Evolutionary conservation across 1,139 yeast genomes (phyloP).

Genomic region (Magnusiomyces sp.): DNA sequence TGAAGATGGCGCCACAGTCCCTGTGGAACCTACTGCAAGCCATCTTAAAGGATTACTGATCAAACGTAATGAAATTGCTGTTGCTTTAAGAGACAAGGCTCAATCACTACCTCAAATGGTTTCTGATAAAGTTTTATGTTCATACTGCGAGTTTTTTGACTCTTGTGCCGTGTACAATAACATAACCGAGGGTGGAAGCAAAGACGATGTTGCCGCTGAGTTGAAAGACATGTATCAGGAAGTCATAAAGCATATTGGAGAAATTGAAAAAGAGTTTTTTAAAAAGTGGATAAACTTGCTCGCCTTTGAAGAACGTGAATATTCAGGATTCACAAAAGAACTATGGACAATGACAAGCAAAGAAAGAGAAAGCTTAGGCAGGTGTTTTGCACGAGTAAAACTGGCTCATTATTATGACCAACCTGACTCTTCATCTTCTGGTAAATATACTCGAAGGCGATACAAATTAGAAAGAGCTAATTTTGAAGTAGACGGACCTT

Average conservation of each 20-base stretch:
- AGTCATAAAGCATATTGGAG: background rate
- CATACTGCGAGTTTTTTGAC: slow-evolving; percentile 50
- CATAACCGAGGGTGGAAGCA: slow-evolving; percentile 22
- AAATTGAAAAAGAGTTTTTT: slow-evolving; percentile 38
- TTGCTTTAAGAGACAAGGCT: slow-evolving; percentile 38
- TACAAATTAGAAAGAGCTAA: no score
- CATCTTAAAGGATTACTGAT: slow-evolving; percentile 60
- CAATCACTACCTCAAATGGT: slow-evolving; percentile 51
- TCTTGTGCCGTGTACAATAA: slow-evolving; percentile 67
- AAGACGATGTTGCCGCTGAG: background rate
- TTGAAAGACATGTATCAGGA: background rate
- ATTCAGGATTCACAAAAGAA: slow-evolving; percentile 47
- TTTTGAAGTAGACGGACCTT: slow-evolving; percentile 10
- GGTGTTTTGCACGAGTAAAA: slow-evolving; percentile 37
- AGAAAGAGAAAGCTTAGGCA: slow-evolving; percentile 55
- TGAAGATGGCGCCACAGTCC: slow-evolving; percentile 47
- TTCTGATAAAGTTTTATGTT: slow-evolving; percentile 50
- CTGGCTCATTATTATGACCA: background rate
- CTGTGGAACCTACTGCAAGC: slow-evolving; percentile 32
- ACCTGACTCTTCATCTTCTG: no score
- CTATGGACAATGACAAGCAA: slow-evolving; percentile 59
- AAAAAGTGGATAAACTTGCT: slow-evolving; percentile 65
- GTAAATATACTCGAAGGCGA: no score
- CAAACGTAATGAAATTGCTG: slow-evolving; percentile 63
- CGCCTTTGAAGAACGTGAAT: slow-evolving; percentile 63